Evolutionary conservation across 2,329 filamentous ascomycete genomes (phyloP).

Genomic region (Verticillium klebahnii): DNA sequence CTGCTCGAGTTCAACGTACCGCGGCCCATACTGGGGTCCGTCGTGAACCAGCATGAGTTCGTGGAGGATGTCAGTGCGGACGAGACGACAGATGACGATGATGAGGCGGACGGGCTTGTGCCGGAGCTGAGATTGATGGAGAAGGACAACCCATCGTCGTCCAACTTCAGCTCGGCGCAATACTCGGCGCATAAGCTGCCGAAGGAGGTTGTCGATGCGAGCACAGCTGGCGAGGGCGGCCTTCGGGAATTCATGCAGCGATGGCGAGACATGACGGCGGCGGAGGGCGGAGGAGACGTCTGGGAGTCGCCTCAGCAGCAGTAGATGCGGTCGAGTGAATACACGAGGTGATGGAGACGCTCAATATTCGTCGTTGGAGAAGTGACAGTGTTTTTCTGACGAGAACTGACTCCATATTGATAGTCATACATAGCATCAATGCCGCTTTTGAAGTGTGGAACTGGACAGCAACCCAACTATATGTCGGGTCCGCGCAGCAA

Average conservation of each 20-base stretch:
- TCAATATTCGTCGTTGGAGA: neutral
- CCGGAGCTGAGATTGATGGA: slow-evolving; percentile 77
- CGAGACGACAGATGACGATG: slow-evolving; percentile 29
- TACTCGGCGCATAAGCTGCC: slow-evolving; percentile 96
- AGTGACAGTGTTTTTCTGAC: neutral
- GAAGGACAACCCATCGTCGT: slow-evolving; percentile 82
- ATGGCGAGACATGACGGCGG: slow-evolving; percentile 60
- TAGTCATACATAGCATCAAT: too few relatives aligned
- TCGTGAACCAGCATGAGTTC: slow-evolving; percentile 29
- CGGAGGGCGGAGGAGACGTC: slow-evolving; percentile 30
- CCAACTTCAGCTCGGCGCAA: slow-evolving; percentile 77
- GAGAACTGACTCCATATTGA: too few relatives aligned
- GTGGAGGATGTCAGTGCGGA: slow-evolving; percentile 25
- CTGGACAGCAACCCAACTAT: too few relatives aligned
- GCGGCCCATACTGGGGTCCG: slow-evolving; percentile 47
- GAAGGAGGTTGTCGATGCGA: slow-evolving; percentile 79
- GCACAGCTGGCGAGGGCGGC: slow-evolving; percentile 64
- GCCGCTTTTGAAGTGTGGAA: too few relatives aligned
- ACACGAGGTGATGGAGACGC: neutral
- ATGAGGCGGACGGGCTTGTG: slow-evolving; percentile 40
- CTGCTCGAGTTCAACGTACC: slow-evolving; percentile 68
- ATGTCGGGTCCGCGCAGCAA: too few relatives aligned
- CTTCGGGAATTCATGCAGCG: slow-evolving; percentile 75
- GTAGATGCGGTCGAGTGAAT: neutral
- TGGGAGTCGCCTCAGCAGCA: slow-evolving; percentile 23